Base-by-base conservation (phyloP, 139 green algal genomes). In the Dunaliella sp. region DNA sequence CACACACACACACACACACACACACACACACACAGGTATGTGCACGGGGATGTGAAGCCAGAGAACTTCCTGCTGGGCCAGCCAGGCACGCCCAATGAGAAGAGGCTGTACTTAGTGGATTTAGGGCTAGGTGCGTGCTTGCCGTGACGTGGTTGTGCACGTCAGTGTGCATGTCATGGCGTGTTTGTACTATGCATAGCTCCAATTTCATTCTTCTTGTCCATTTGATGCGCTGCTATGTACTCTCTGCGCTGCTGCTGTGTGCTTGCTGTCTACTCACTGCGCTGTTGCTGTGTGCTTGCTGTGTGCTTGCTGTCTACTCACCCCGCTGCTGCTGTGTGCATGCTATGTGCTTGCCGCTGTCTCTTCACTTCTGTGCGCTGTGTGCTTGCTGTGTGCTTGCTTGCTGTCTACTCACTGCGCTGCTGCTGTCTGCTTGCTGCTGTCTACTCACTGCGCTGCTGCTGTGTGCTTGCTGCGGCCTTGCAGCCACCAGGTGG, bases 31-130 rank as follows among this genome's bases (percentile, higher is more conserved):
- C 48, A 65, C 48, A 97, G 96, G 36, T 99, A 98, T 91, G 98
- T 99, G 35, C 97, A 99, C 86, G 97, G 97, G 2, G 97, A 99
- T 90, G 96, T 99, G 25, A 99, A 99, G 93, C 97, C 97, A 1
- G 97, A 99, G 87, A 99, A 99, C 92, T 99, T 99, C 91, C 86
- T 99, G 48, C 84, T 99, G 81, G 97, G 98, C 0, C 94, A 95
- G 80, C 86, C 92, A 26, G 92, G 91, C 83, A 95, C 91, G 0
- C 88, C 92, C 22, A 96, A 97, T 75, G 95, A 98, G 90, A 99
- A 98, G 89, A 95, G 96, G 86, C 93, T 99, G 32, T 99, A 96
- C 90, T 92, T 99, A 76, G 96, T 99, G 78, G 97, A 99, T 88
- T 92, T 99, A 57, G 97, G 97, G 22, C 92, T 99, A 24, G 96